phyloP scores from a whole-genome alignment of 176 grass and related monocot genomes.

The Pontederia paniculata region DNA sequence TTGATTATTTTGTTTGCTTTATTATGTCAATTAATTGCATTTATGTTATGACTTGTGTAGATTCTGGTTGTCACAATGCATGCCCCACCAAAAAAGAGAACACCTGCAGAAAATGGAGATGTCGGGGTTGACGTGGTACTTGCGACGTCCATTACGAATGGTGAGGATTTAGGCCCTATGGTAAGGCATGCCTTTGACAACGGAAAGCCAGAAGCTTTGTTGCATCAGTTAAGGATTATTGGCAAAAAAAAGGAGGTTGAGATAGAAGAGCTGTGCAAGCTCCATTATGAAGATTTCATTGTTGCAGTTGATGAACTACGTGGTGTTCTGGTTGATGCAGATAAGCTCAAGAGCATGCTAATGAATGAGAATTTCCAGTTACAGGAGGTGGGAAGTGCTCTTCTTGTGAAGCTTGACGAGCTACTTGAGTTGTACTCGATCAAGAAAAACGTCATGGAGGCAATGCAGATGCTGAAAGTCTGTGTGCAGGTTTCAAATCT shows the following conservation, averaged over 20 bases:
- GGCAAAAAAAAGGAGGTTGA: constrained; percentile 87
- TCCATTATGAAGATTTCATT: constrained; percentile 95
- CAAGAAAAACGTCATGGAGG: constrained; percentile 44
- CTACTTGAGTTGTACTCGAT: constrained; percentile 43
- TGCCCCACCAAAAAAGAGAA: constrained; percentile 52
- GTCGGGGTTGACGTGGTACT: constrained; percentile 31
- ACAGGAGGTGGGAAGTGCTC: constrained; percentile 39
- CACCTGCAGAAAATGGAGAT: constrained; percentile 46
- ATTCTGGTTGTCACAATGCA: constrained; percentile 23
- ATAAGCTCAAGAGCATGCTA: constrained; percentile 62
- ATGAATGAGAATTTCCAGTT: constrained; percentile 40
- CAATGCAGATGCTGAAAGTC: constrained; percentile 42
- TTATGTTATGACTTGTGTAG: neutral
- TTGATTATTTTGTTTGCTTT: no score
- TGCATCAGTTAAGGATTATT: constrained; percentile 56
- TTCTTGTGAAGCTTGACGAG: constrained; percentile 49
- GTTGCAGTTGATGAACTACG: constrained; percentile 70
- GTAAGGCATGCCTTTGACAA: constrained; percentile 61
- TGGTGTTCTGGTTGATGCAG: constrained; percentile 67
- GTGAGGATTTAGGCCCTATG: constrained; percentile 75
- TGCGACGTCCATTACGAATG: constrained; percentile 49
- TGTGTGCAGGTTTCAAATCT: constrained; percentile 44
- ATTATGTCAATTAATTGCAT: neutral
- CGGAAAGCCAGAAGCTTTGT: constrained; percentile 69
- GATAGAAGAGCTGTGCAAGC: constrained; percentile 78